Evolutionary conservation across 345 rosid species (phyloP), one percentile per base, ranked within the genome.

Genomic region (Citrus trifoliata): DNA sequence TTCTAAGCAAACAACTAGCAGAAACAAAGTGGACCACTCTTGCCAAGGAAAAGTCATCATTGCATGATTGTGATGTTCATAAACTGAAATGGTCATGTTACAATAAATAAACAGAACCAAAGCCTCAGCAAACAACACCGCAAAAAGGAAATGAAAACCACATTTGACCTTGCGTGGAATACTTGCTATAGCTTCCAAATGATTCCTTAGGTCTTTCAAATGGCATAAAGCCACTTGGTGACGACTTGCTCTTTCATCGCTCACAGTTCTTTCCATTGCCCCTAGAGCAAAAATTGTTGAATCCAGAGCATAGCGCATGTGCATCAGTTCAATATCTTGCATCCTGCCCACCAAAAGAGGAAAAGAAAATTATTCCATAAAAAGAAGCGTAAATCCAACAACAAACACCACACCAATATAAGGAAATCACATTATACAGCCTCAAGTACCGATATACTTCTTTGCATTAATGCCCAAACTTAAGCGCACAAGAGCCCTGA

Each of bases 291-390:
- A 90, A 68, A 92, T 93, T 64, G 84, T 82, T 65, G 98, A 92
- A 83, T 93, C 98, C 89, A 95, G 73, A 76, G 96, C 92, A 92
- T 95, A 95, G 73, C 93, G 94, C 97, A 95, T 91, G 84, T 87
- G 95, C 97, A 95, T 93, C 80, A 95, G 89, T 85, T 95, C 99
- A 85, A 92, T 88, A 85, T 95, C 99, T 85, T 91, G 93, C 92
- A 91, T 86, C 93, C 99, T 95, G 76, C 59, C 80, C 67, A 53
- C 78, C n/a, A 53, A 33, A 81, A 76, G 55, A 24, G 70, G 74
- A 56, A 33, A 70, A 70, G 77, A 67, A 58, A n/a, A 78, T 56
- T 37, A 66, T 18, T 51, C 12, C 18, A 25, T 28, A 35, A 76
- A 40, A 16, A 58, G 46, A 71, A 27, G 28, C 6, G 27, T 2